phyloP scores from a whole-genome alignment of 805 yeast species.

The Suhomyces faveliae region DNA sequence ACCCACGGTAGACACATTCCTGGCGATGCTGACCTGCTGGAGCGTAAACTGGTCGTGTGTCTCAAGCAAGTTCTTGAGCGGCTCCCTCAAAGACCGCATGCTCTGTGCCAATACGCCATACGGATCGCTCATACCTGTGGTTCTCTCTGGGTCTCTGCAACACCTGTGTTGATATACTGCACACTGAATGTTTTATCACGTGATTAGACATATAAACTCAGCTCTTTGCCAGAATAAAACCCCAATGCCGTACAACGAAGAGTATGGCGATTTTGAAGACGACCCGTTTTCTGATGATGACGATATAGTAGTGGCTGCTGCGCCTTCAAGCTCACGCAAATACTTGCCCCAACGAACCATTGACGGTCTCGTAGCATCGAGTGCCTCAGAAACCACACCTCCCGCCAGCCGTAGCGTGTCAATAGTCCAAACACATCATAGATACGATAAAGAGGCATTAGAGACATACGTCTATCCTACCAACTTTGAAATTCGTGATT shows the following conservation, averaged over 20 bases:
- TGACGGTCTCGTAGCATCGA: background rate
- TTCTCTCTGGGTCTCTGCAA: too few relatives aligned
- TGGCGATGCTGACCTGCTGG: slow-evolving; percentile 26
- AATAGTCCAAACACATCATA: slow-evolving; percentile 11
- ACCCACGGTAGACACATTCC: slow-evolving; percentile 22
- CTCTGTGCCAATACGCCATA: slow-evolving; percentile 24
- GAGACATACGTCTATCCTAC: slow-evolving; percentile 77
- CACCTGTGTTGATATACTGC: background rate
- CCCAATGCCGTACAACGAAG: background rate
- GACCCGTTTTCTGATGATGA: slow-evolving; percentile 12
- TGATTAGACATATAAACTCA: background rate
- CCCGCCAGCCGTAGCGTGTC: background rate
- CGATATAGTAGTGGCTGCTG: background rate
- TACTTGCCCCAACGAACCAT: slow-evolving; percentile 4
- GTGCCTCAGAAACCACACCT: background rate
- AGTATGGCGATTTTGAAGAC: background rate
- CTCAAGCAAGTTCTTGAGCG: slow-evolving; percentile 23
- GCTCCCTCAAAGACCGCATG: slow-evolving; percentile 22
- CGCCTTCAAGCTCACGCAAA: background rate
- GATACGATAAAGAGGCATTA: background rate
- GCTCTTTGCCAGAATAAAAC: too few relatives aligned
- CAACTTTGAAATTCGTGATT: slow-evolving; percentile 79
- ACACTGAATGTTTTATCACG: background rate
- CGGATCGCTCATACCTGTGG: slow-evolving; percentile 19
- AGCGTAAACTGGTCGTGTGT: slow-evolving; percentile 30